Percentiles rank a stretch among this genome's conserved stretches.
Evolutionary conservation across 2,329 filamentous ascomycete species (phyloP).

Genomic region (Aspergillus sergii): DNA sequence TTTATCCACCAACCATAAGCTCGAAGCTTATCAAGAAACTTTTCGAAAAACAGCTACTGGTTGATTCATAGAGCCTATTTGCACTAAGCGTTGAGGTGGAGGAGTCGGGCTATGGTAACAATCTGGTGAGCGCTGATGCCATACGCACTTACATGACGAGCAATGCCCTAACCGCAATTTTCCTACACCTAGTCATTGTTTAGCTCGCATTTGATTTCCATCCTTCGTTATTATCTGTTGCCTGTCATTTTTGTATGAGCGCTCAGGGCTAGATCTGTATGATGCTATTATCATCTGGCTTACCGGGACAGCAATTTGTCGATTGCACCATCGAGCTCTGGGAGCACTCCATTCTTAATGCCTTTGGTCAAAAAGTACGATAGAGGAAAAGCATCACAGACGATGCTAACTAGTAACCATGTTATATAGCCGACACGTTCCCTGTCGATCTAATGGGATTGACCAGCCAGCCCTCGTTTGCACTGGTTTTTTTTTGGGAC

Average conservation of each 20-base stretch:
- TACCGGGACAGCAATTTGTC: neutral
- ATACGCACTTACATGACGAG: constrained; percentile 4
- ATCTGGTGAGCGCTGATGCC: neutral
- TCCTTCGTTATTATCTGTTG: neutral
- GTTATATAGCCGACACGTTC: neutral
- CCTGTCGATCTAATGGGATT: neutral
- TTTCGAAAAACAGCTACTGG: neutral
- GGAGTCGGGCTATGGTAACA: neutral
- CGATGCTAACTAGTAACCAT: neutral
- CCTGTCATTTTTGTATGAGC: neutral
- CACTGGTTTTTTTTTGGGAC: neutral
- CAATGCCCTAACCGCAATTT: neutral
- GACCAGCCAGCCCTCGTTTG: neutral
- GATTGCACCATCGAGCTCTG: neutral
- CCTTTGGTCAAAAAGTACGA: neutral
- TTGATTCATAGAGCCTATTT: neutral
- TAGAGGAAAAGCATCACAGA: neutral
- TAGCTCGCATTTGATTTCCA: neutral
- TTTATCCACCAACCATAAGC: neutral
- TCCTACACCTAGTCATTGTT: neutral
- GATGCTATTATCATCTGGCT: neutral
- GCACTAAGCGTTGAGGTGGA: neutral
- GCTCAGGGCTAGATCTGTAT: neutral
- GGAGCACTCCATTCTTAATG: neutral
- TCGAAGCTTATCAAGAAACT: neutral